Evolutionary conservation across 169 alveolate species (phyloP), one percentile per base, ranked within the genome.

Genomic region (Ichthyophthirius multifiliis): DNA sequence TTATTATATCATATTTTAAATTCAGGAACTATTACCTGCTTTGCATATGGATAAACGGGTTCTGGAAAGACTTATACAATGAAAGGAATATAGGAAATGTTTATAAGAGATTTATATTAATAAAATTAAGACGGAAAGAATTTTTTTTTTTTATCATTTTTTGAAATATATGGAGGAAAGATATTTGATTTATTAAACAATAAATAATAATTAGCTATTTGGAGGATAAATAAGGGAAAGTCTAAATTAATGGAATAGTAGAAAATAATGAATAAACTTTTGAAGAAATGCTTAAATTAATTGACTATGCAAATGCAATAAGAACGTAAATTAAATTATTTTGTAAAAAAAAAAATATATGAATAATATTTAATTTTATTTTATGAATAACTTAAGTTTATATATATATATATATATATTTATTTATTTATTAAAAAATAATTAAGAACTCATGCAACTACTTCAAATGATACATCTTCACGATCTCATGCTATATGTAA

Each of bases 401-500:
- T 41, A 9, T 9, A 41, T 41, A 5, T 47, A 12, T 47, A 47
- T 47, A 47, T 47, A 12, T 12, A 12, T 10, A 47, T 47, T 5
- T 47, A 41, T 41, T 41, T 41, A 41, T 41, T 6, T 45, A 45
- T 18, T 18, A 55, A 55, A 20, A 5, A 20, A 55, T 64, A 27
- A 30, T 12, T n/a, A 12, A 86, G 83, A 5, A 95, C 98, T 12
- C 96, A 93, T 83, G 90, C 96, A 27, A 95, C 98, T 5, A 88
- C 89, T 18, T 88, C 95, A 23, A 95, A 95, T 83, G 96, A 92
- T 44, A 93, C 94, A 13, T 93, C 97, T 0, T 88, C 95, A 10
- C 62, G 98, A 44, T 84, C 94, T 71, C 98, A 95, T 86, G 96
- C 98, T 34, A 89, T 95, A 4, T 92, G 96, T 75, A 75, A 87